Conservation (phyloP, 2,329 filamentous ascomycete genomes). For the Escovopsis weberi region DNA sequence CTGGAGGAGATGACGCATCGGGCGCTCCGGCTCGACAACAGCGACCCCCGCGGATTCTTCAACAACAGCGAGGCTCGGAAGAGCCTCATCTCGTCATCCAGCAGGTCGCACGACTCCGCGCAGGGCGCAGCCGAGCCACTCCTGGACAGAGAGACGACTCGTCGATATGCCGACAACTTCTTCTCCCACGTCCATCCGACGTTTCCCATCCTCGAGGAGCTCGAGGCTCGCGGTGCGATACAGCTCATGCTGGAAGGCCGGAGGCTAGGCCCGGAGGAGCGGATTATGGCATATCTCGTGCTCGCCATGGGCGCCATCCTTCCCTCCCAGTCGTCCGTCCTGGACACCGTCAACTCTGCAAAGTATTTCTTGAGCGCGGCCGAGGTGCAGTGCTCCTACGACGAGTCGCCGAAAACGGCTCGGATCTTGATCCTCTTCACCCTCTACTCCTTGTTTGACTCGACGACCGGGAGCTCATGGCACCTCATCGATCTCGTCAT, state of each 20-base stretch:
- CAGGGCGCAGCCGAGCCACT: background rate
- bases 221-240: background rate
- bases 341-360: background rate
- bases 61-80: background rate
- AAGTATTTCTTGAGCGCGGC: background rate
- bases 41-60: background rate
- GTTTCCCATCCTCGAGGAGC: slow-evolving; percentile 1
- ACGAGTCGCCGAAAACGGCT: background rate
- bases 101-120: background rate
- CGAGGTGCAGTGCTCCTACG: background rate
- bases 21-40: slow-evolving; percentile 1
- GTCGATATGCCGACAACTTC: slow-evolving; percentile 1
- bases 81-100: background rate
- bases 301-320: slow-evolving; percentile 1
- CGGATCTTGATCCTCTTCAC: slow-evolving; percentile 2
- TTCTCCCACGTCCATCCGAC: slow-evolving; percentile 1
- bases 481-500: slow-evolving; percentile 3
- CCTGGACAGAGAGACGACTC: background rate
- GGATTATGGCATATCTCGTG: background rate
- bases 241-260: background rate
- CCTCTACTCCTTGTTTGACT: slow-evolving; percentile 3
- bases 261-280: background rate
- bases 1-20: slow-evolving; percentile 1
- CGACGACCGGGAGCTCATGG: slow-evolving; percentile 3
- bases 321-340: background rate